Conservation (phyloP, 169 alveolate species). For the Miamiensis avidus region DNA sequence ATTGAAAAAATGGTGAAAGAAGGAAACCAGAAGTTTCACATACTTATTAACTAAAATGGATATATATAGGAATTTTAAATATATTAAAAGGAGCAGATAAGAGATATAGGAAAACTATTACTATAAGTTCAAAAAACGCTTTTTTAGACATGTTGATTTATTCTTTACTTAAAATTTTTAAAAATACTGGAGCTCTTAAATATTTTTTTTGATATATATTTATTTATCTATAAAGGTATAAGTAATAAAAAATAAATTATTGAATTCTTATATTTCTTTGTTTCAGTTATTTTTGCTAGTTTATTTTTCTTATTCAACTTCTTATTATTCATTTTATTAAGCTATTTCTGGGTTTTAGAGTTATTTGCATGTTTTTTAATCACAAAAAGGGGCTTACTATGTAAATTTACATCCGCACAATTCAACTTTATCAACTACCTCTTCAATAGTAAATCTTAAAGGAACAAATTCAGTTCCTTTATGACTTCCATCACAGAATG, state of each 20-base stretch:
- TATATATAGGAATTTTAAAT: neutral
- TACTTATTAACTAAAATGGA: neutral
- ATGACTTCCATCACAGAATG: conserved; percentile 77
- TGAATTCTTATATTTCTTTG: no score
- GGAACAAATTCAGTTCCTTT: conserved; percentile 64
- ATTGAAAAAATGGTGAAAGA: no score
- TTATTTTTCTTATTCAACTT: no score
- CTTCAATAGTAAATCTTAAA: conserved; percentile 63
- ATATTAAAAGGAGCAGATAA: neutral
- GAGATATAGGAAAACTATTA: neutral
- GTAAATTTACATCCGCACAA: conserved; percentile 77
- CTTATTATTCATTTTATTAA: no score
- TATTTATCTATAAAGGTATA: no score
- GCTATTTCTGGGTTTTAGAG: neutral
- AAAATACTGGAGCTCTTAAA: no score
- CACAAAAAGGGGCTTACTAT: conserved; percentile 68
- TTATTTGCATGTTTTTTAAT: conserved; percentile 58
- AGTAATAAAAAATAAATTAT: no score
- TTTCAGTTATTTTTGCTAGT: no score
- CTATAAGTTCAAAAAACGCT: no score
- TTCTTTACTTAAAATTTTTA: no score
- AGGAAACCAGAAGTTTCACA: neutral
- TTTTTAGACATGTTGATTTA: no score
- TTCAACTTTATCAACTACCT: conserved; percentile 41
- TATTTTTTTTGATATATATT: no score